Percentiles rank a stretch among this genome's conserved stretches.
These are phyloP conservation scores for Bombardia bombarda DNA, from an alignment of 495 filamentous ascomycete genomes.

Conservation along the genomic window DNA sequence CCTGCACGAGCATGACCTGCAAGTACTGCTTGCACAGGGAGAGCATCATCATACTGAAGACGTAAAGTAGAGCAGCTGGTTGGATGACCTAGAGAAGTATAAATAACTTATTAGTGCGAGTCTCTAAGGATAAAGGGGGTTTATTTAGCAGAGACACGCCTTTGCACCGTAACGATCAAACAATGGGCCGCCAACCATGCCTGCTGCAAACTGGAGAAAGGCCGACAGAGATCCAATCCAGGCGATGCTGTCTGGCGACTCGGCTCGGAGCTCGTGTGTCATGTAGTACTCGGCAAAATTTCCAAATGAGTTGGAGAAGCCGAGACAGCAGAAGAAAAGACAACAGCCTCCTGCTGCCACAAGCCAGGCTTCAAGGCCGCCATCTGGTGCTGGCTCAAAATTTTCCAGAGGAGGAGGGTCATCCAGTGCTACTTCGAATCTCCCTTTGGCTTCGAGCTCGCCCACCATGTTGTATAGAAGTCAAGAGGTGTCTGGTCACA, in stretches of 20 bases:
- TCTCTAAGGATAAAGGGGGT: too few relatives aligned
- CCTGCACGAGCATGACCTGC: constrained; percentile 57
- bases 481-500: not conserved
- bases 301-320: constrained; percentile 57
- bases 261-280: constrained; percentile 30
- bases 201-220: constrained; percentile 37
- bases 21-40: constrained; percentile 51
- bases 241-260: constrained; percentile 41
- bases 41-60: constrained; percentile 46
- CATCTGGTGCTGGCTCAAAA: constrained; percentile 12
- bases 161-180: constrained; percentile 40
- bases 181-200: constrained; percentile 36
- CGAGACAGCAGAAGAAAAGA: constrained; percentile 45
- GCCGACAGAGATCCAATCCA: constrained; percentile 49
- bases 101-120: too few relatives aligned
- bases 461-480: not conserved
- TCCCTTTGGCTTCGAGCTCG: too few relatives aligned
- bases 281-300: constrained; percentile 52
- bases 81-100: constrained; percentile 37
- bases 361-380: constrained; percentile 19
- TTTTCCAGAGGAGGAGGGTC: not conserved
- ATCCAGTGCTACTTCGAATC: not conserved
- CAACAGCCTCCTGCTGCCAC: constrained; percentile 13
- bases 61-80: constrained; percentile 25
- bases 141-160: constrained; percentile 16